phyloP scores from a whole-genome alignment of 2,329 filamentous ascomycete genomes.

The Sporothrix curviconia region DNA sequence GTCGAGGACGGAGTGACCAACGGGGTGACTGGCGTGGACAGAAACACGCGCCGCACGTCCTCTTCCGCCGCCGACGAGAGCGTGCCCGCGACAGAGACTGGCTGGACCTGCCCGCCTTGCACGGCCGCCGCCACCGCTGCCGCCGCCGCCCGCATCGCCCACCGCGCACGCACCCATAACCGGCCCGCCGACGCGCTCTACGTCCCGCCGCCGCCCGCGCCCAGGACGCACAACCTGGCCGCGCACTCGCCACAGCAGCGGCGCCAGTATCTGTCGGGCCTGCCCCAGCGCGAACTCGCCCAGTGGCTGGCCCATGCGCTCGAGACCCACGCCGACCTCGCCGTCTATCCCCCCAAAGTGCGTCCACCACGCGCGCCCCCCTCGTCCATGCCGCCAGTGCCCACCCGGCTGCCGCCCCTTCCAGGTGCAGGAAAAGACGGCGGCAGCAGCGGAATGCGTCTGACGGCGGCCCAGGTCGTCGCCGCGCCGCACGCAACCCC shows the following conservation, averaged over 20 bases:
- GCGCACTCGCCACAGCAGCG: conserved; percentile 41
- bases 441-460: neutral
- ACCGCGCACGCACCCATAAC: neutral
- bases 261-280: conserved; percentile 54
- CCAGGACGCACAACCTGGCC: conserved; percentile 17
- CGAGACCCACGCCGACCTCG: conserved; percentile 55
- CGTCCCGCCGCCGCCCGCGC: neutral
- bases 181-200: neutral
- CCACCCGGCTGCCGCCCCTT: neutral
- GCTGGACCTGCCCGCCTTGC: neutral
- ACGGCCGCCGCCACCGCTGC: neutral
- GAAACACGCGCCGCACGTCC: conserved; percentile 16
- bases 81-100: too few relatives aligned
- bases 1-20: conserved; percentile 27
- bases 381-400: too few relatives aligned
- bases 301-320: conserved; percentile 57
- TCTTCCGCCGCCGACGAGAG: neutral
- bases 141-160: neutral
- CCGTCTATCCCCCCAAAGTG: conserved; percentile 47
- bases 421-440: neutral
- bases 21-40: conserved; percentile 50
- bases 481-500: conserved; percentile 18
- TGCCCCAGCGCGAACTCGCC: conserved; percentile 57
- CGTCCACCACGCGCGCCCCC: conserved; percentile 14
- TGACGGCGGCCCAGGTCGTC: conserved; percentile 29